A percentile compares a stretch with the other conserved stretches of the same genome.
Evolutionary conservation across 345 rosid species (phyloP).

Genomic region (Cardamine resedifolia): DNA sequence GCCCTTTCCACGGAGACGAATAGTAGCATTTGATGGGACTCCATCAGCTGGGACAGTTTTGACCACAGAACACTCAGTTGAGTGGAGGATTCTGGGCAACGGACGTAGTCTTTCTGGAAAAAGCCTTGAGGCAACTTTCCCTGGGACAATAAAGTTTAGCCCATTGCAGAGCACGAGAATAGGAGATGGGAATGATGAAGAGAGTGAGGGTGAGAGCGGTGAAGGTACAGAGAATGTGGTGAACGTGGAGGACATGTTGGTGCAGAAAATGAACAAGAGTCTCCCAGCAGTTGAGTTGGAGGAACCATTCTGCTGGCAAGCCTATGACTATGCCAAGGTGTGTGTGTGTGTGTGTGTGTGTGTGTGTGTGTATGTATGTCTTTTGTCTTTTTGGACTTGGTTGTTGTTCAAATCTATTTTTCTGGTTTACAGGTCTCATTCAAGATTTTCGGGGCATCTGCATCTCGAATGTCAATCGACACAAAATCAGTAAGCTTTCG

Average conservation of each 20-base stretch:
- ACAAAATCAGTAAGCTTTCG: conserved; percentile 73
- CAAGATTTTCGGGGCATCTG: conserved; percentile 76
- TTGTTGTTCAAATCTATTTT: not conserved
- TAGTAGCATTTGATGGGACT: conserved; percentile 76
- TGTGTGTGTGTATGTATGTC: conserved; percentile 34
- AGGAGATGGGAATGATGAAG: conserved; percentile 59
- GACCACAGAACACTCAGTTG: conserved; percentile 78
- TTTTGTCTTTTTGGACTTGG: not conserved
- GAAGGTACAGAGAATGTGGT: conserved; percentile 66
- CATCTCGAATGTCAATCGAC: conserved; percentile 80
- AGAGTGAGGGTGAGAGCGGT: conserved; percentile 58
- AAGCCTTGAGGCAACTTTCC: conserved; percentile 82
- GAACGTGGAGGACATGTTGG: conserved; percentile 70
- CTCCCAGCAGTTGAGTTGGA: conserved; percentile 87
- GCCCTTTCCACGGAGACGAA: conserved; percentile 89
- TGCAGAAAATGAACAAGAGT: conserved; percentile 82
- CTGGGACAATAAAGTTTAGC: conserved; percentile 89
- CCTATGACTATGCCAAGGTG: conserved; percentile 89
- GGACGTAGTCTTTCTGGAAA: conserved; percentile 80
- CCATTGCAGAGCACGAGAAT: conserved; percentile 64
- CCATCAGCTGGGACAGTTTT: conserved; percentile 84
- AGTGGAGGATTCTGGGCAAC: conserved; percentile 77
- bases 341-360: conserved; percentile 35
- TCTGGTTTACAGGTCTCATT: conserved; percentile 61
- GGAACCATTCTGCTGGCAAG: conserved; percentile 97